A percentile compares a stretch with the other conserved stretches of the same genome.
These are phyloP conservation scores for Pythium monospermum DNA, from an alignment of 352 stramenopile species.

Conservation along the genomic window DNA sequence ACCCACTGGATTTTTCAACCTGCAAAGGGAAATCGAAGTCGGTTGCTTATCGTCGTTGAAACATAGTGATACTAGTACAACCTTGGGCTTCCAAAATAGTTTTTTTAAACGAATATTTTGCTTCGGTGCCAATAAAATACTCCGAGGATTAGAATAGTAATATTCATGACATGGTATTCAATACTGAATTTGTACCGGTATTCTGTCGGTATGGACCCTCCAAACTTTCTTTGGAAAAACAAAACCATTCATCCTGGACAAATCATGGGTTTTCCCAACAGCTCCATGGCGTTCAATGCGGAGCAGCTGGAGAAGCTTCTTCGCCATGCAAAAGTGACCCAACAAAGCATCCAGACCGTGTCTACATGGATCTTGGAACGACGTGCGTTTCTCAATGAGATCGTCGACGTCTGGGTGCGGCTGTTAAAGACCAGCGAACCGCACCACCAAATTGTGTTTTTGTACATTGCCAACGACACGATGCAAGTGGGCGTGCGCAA, in stretches of 20 bases:
- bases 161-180: no score
- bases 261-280: conserved; percentile 16
- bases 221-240: neutral
- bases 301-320: conserved; percentile 70
- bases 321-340: conserved; percentile 64
- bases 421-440: conserved; percentile 44
- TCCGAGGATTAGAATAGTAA: no score
- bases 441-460: conserved; percentile 72
- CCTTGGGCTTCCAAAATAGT: no score
- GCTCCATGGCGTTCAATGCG: conserved; percentile 14
- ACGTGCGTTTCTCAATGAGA: conserved; percentile 48
- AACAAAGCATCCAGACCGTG: conserved; percentile 79
- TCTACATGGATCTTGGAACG: conserved; percentile 74
- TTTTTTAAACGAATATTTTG: no score
- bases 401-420: conserved; percentile 54
- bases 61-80: no score
- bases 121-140: no score
- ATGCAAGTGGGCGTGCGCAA: conserved; percentile 83
- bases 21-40: no score
- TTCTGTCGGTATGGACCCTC: no score
- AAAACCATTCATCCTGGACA: neutral
- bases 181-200: no score
- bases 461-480: conserved; percentile 84
- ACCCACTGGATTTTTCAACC: no score
- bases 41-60: no score